Percentiles rank a stretch among this genome's conserved stretches.
Conservation (phyloP, 176 grass and related monocot species). For the Eleusine coracana region DNA sequence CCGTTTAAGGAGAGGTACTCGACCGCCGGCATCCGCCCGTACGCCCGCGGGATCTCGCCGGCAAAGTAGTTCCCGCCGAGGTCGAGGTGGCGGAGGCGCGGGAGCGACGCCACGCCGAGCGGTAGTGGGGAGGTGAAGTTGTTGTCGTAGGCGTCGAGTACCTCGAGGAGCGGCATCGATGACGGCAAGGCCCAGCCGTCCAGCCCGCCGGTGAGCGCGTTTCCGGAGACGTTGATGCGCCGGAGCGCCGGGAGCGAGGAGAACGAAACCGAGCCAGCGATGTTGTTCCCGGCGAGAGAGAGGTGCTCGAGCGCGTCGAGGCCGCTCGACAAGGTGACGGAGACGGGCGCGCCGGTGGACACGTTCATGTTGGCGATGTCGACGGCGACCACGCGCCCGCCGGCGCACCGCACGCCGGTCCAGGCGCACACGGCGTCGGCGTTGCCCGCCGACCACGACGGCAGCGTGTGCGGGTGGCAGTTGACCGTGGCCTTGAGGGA, state of each 20-base stretch:
- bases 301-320: slow-evolving; percentile 62
- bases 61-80: slow-evolving; percentile 95
- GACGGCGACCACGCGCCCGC: slow-evolving; percentile 59
- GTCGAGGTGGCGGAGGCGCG: slow-evolving; percentile 71
- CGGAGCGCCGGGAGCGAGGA: slow-evolving; percentile 54
- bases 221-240: slow-evolving; percentile 69
- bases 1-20: slow-evolving; percentile 97
- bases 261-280: slow-evolving; percentile 48
- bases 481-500: slow-evolving; percentile 55
- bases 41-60: slow-evolving; percentile 59
- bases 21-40: slow-evolving; percentile 58
- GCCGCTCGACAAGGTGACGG: slow-evolving; percentile 19
- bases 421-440: slow-evolving; percentile 75
- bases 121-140: slow-evolving; percentile 81
- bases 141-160: slow-evolving; percentile 97
- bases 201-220: slow-evolving; percentile 64
- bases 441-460: slow-evolving; percentile 55
- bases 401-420: slow-evolving; percentile 67
- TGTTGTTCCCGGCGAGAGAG: slow-evolving; percentile 76
- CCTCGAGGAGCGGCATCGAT: slow-evolving; percentile 60
- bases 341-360: slow-evolving; percentile 45
- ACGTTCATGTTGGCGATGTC: slow-evolving; percentile 82
- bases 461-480: slow-evolving; percentile 43
- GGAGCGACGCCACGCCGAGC: slow-evolving; percentile 42
- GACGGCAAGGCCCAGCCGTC: slow-evolving; percentile 68